Evolutionary conservation across 202 grass and related monocot species (phyloP), one percentile per base, ranked within the genome.

Genomic region (Panicum hallii): DNA sequence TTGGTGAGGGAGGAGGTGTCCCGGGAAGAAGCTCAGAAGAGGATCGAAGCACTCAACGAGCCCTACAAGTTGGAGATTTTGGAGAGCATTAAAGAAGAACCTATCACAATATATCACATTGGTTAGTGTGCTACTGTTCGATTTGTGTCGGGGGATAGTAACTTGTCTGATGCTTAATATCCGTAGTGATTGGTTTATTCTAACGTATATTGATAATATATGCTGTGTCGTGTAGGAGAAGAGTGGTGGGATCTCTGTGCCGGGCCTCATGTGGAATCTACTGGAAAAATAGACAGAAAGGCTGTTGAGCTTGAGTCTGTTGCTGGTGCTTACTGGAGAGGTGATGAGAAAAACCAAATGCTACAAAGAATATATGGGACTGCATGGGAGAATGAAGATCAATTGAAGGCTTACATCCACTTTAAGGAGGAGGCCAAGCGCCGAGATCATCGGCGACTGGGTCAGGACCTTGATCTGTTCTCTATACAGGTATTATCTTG

Each of bases 161-260:
- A 48, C 7, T 47, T 62, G 4, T 72, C 9, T 28, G 6, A 38
- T 36, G 52, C 61, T 10, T 81, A 2, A 53, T 52, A 9, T 38
- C 49, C 17, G 0, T 36, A 34, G 10, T 0, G 41, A 7, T 57
- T 16, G 55, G 32, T 72, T n/a, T 72, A 42, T 75, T 79, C 6
- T 52, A 50, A 20, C 41, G 11, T 60, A 14, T 75, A 4, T 43
- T 70, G 11, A 20, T 34, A 3, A 63, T 30, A 56, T 77, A 48
- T 62, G 9, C 60, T 9, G 12, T 79, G 55, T 85, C 47, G 14
- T 72, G 62, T 64, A 99, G 97, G 97, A 69, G 93, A 99, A 86
- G 97, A 99, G 84, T 99, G 97, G 97, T 99, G 97, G 97, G 97
- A 99, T 86, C 90, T 96, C 22, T 99, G 97, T 87, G 97, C 97